phyloP scores from a whole-genome alignment of 352 stramenopile species.

The Globisporangium radiosum region DNA sequence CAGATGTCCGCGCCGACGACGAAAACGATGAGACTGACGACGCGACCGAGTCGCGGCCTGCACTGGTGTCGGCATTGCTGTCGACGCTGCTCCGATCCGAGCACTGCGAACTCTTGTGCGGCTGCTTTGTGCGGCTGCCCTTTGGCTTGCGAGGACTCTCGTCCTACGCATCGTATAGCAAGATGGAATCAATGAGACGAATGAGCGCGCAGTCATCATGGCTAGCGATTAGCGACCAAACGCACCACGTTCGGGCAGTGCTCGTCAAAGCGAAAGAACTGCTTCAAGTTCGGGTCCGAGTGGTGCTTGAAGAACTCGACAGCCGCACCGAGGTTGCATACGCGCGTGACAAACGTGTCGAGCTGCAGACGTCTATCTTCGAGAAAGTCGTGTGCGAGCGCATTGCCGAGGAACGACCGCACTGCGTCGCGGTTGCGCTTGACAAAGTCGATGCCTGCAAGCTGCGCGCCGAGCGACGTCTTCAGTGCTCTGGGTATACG shows the following conservation, averaged over 20 bases:
- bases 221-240: neutral
- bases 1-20: neutral
- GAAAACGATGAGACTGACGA: neutral
- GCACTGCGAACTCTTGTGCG: conserved; percentile 3
- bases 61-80: conserved; percentile 1
- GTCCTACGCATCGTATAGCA: conserved; percentile 11
- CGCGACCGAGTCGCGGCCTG: conserved; percentile 11
- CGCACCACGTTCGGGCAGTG: conserved; percentile 56
- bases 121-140: conserved; percentile 12
- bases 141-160: conserved; percentile 25
- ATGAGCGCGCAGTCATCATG: neutral
- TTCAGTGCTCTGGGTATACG: conserved; percentile 25
- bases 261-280: conserved; percentile 56
- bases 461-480: conserved; percentile 32
- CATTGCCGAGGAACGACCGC: conserved; percentile 35
- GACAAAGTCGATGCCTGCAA: conserved; percentile 41
- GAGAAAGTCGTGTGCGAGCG: conserved; percentile 52
- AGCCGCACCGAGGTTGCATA: conserved; percentile 30
- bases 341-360: conserved; percentile 40
- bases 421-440: conserved; percentile 51
- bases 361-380: conserved; percentile 44
- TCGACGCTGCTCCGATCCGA: conserved; percentile 3
- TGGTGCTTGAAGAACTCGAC: conserved; percentile 63
- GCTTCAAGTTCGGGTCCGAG: conserved; percentile 36
- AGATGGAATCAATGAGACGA: neutral